A percentile compares a stretch with the other conserved stretches of the same genome.
Conservation (phyloP, 78 protist genomes). For the Dictyostelium firmibasis region DNA sequence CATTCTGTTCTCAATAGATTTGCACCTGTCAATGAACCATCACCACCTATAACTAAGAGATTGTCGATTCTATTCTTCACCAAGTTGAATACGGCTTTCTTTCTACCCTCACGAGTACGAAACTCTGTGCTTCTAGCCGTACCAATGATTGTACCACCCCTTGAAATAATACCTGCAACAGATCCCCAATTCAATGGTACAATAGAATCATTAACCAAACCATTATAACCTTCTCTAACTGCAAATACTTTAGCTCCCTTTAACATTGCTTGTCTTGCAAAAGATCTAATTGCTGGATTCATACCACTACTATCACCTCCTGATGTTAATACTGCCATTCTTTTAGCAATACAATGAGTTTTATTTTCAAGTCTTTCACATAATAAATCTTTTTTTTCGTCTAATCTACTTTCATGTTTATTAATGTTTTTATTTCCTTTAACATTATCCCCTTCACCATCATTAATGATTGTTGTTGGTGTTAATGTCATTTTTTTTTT, state of each 20-base stretch:
- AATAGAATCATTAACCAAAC: slow-evolving; percentile 80
- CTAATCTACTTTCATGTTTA: background rate
- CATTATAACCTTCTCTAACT: slow-evolving; percentile 86
- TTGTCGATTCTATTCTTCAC: slow-evolving; percentile 63
- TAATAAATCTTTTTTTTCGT: background rate
- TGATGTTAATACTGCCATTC: slow-evolving; percentile 78
- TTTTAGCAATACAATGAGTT: background rate
- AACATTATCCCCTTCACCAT: background rate
- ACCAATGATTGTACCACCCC: slow-evolving; percentile 92
- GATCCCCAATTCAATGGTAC: slow-evolving; percentile 66
- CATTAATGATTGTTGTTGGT: background rate
- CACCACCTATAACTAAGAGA: slow-evolving; percentile 89
- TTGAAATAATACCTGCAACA: slow-evolving; percentile 49
- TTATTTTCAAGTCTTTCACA: background rate
- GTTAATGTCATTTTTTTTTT: background rate
- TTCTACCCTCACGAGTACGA: slow-evolving; percentile 83
- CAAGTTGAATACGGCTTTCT: slow-evolving; percentile 82
- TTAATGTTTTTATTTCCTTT: background rate
- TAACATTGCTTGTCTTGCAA: slow-evolving; percentile 31
- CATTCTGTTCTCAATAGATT: slow-evolving; percentile 81
- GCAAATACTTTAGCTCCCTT: slow-evolving; percentile 80
- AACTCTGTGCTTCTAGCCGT: slow-evolving; percentile 85
- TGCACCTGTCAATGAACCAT: slow-evolving; percentile 91
- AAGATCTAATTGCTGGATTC: slow-evolving; percentile 84
- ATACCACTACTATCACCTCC: slow-evolving; percentile 87